Evolutionary conservation across 768 basidiomycete genomes (phyloP), one percentile per base, ranked within the genome.

Genomic region (Rhizopogon vulgaris): DNA sequence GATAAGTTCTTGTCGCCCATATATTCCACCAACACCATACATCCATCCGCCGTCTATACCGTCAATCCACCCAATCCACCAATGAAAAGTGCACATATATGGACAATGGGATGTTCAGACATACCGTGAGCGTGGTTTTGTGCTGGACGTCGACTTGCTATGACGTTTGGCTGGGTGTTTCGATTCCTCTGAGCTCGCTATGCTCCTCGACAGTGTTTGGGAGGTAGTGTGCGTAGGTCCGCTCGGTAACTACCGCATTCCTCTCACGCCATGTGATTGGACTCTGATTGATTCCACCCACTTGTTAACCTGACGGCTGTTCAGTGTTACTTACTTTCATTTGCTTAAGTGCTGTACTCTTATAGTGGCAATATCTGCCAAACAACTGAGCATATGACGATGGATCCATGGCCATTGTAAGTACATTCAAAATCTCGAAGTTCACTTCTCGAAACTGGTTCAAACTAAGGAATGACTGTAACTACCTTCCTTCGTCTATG

Each of bases 71-170:
- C 58, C 54, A 55, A 34, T 32, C 57, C 47, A 17, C 36, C 43
- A 27, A 51, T 34, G 54, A 38, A 52, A 54, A 41, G 32, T 36
- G 42, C 60, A 41, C 41, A 53, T 48, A 56, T 41, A 10, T 1
- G 42, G 39, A 27, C 34, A 8, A 30, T 38, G 7, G 22, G 41
- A 43, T 7, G n/a, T 12, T 52, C n/a, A 52, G 27, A 76, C 75
- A 64, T 62, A 77, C 75, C 70, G 68, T 68, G 64, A 54, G 48
- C 58, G 63, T 56, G 61, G 64, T 69, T 72, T 70, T 62, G 63
- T 61, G 63, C 66, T 62, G 58, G 52, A 61, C 60, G 73, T 71
- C 74, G 72, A 63, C 62, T 65, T 62, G 55, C 63, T 60, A 55
- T 71, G 75, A 69, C 72, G 73, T 58, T 68, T 58, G 62, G 63